Evolutionary conservation across 2,329 filamentous ascomycete species (phyloP), one percentile per base, ranked within the genome.

Genomic region (Penicillium palitans): DNA sequence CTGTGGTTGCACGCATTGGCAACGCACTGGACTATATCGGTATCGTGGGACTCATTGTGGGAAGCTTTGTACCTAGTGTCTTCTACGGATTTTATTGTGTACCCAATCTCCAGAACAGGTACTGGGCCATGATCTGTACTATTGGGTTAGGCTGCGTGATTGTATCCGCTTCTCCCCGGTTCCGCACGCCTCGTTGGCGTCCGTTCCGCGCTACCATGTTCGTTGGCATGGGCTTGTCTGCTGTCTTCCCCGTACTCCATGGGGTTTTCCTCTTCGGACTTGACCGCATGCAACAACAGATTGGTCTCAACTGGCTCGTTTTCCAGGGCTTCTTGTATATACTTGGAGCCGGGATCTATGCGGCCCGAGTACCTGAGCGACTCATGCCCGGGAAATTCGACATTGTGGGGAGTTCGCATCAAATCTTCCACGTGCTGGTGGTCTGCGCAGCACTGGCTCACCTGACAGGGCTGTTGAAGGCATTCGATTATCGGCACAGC

Each of bases 11-110:
- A 2, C 87, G 85, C 61, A 90, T 91, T 80, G 93, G 93, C 12
- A 98, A 98, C 73, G 91, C 96, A 74, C 79, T 98, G 57, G 95
- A 99, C 73, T 98, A 99, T 73, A 85, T 93, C 6, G 95, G 95
- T 7, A 99, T 99, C 66, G 90, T 98, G 31, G 85, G 88, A 49
- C 79, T 99, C 65, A 98, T 98, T 59, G 90, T 93, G 65, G 95
- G 95, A 7, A 93, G 89, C 72, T 96, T 93, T 71, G 85, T 98
- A 46, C 93, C 95, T 2, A 89, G 90, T 50, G 76, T 99, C 59
- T 95, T 91, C 74, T 96, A 96, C 74, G 92, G 89, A 4, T 91
- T 96, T 73, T 90, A 85, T 68, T 91, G 88, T 69, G 79, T 87
- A 62, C 84, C 86, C 3, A 68, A 73, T 8, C 73, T 93, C 68